Evolutionary conservation across 78 protist species (phyloP), one percentile per base, ranked within the genome.

Genomic region (Creolimax fragrantissima): DNA sequence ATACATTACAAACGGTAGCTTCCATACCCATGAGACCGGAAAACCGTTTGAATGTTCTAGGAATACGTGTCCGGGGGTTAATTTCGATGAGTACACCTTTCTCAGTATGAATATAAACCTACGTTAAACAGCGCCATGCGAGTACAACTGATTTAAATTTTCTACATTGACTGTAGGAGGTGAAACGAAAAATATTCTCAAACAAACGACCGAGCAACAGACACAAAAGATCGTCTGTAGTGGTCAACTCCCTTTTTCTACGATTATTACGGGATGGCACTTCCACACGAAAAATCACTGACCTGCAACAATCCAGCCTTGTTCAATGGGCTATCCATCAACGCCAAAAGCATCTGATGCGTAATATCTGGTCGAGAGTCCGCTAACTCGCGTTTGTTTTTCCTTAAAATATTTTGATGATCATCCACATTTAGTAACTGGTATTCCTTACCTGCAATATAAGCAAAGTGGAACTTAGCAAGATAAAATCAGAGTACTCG

Each of bases 241-340:
- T n/a, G n/a, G n/a, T n/a, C n/a, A n/a, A n/a, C n/a, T n/a, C n/a
- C n/a, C n/a, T n/a, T n/a, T n/a, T n/a, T n/a, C n/a, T 58, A 58
- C 74, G 24, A 58, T 32, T 58, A 58, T 32, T 24, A 58, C 74
- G 74, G 74, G 74, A 58, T 24, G 74, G 74, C 74, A 17, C 74
- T 58, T 58, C 74, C 11, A 17, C 74, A 58, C 74, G 74, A 17
- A 24, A 58, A 24, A 24, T 58, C 24, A 58, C 74, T 58, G 11
- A 58, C 86, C 86, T 83, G 90, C 17, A 98, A 93, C 35, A 88
- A 85, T 4, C 99, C 99, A 0, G 99, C 97, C 92, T 98, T 97
- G 95, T 98, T 99, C 17, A 99, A 89, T 2, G 99, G 99, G 81
- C 96, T 92, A 91, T 99, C 99, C 17, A 98, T 95, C 36, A 99